These are phyloP conservation scores for Solanum ossicruentum DNA, from an alignment of 257 asterid genomes.

Conservation along the genomic window DNA sequence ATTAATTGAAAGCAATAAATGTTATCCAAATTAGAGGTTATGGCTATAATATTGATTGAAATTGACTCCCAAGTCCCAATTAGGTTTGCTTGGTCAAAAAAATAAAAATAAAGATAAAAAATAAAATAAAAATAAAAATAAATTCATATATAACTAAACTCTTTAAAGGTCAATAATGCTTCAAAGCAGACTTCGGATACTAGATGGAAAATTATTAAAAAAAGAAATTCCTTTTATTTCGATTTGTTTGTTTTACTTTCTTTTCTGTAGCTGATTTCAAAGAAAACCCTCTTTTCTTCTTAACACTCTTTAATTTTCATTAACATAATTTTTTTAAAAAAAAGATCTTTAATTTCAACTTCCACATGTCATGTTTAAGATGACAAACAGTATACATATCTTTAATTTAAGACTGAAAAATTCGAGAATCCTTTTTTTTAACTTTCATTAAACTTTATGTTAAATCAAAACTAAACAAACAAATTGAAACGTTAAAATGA, in stretches of 20 bases:
- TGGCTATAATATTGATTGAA: not conserved
- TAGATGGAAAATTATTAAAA: too few relatives aligned
- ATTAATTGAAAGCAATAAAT: not conserved
- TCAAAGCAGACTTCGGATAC: too few relatives aligned
- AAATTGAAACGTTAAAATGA: too few relatives aligned
- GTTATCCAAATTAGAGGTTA: not conserved
- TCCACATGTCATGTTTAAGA: not conserved
- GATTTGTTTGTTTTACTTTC: not conserved
- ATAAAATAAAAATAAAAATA: not conserved
- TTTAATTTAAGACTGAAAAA: fast-evolving
- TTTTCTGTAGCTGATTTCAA: too few relatives aligned
- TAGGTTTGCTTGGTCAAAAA: not conserved
- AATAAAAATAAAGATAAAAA: not conserved
- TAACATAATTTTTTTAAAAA: too few relatives aligned
- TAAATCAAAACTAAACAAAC: not conserved
- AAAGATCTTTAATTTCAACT: too few relatives aligned
- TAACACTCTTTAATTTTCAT: too few relatives aligned
- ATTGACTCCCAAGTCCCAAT: not conserved
- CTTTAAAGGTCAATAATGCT: not conserved
- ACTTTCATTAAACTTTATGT: not conserved
- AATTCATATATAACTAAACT: not conserved
- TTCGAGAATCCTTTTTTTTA: too few relatives aligned
- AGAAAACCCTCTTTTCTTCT: too few relatives aligned
- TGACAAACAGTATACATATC: not conserved
- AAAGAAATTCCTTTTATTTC: not conserved